Evolutionary conservation across 1,284 basidiomycete species (phyloP), one percentile per base, ranked within the genome.

Genomic region (Cutaneotrichosporon dermatis): DNA sequence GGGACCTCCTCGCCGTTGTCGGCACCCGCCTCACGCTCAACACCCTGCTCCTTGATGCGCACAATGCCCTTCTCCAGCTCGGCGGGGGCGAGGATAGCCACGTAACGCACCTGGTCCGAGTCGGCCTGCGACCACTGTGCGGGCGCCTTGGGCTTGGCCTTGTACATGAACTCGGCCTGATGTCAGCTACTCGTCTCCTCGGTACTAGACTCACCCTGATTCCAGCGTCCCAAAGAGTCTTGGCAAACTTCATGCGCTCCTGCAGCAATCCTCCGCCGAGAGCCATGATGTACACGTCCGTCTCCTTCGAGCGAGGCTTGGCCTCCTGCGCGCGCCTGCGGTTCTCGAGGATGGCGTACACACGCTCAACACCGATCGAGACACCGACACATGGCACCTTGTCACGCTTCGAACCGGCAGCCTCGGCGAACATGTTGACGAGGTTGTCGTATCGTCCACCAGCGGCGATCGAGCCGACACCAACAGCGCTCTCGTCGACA

Each of bases 371-470:
- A 34, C 96, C 96, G 66, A 99, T 89, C 64, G 87, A 90, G 39
- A 98, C 85, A 25, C 96, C 95, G 10, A 99, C 87, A 75, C 96
- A 99, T 0, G 94, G 95, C 56, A 95, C 84, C 6, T 82, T 79
- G 43, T 68, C 73, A 54, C 73, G 76, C 65, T 75, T 76, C 10
- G 69, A 88, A 0, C 88, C 83, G 0, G 90, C 88, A 0, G 90
- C 88, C 6, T 89, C 83, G 16, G 87, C 84, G 79, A 99, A 97
- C 82, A 94, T 87, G 51, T 90, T 89, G 2, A 99, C 95, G 15
- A 99, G 87, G 66, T 90, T 88, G 80, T 99, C 95, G 80, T 99
- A 99, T 49, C 95, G 84, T 11, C 96, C 95, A 15, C 96, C 96
- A 0, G 91, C 96, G 6, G 95, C 96, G 72, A 99, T 96, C 16